Conservation (phyloP, 1,139 yeast species). For the Yamadazyma spencermartinsiae region DNA sequence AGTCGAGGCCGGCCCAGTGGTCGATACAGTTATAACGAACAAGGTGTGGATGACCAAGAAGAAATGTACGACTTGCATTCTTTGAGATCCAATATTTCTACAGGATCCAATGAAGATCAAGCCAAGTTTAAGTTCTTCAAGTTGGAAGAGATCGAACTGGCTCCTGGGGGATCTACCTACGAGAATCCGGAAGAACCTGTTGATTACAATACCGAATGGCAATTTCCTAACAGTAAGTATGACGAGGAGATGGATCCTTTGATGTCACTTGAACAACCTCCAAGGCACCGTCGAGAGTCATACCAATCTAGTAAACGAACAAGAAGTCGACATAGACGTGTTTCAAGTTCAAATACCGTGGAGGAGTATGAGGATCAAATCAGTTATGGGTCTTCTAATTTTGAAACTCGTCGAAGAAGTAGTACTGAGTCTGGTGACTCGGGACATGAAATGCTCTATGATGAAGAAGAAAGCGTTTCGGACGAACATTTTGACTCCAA, state of each 20-base stretch:
- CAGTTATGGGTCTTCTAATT: slow-evolving; percentile 38
- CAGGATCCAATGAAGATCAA: slow-evolving; percentile 26
- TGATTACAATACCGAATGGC: slow-evolving; percentile 75
- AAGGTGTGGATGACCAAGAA: slow-evolving; percentile 1
- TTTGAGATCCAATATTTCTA: slow-evolving; percentile 29
- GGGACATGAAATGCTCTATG: slow-evolving; percentile 18
- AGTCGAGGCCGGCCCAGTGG: slow-evolving; percentile 18
- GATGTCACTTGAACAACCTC: no score
- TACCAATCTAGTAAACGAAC: slow-evolving; percentile 1
- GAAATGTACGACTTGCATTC: not conserved
- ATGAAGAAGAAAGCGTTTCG: slow-evolving; percentile 11
- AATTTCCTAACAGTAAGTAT: slow-evolving; percentile 47
- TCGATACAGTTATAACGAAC: slow-evolving; percentile 14
- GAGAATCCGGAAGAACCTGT: slow-evolving; percentile 57
- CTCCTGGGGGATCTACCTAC: slow-evolving; percentile 84
- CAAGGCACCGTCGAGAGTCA: not conserved
- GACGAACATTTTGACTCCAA: slow-evolving; percentile 45
- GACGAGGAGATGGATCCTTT: slow-evolving; percentile 29
- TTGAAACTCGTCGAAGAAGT: slow-evolving; percentile 33
- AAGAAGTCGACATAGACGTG: not conserved
- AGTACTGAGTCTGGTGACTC: slow-evolving; percentile 29
- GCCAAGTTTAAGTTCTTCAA: slow-evolving; percentile 75
- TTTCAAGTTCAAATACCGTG: not conserved
- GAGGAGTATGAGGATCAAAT: slow-evolving; percentile 11
- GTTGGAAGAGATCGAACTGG: slow-evolving; percentile 76